Evolutionary conservation across 2,329 filamentous ascomycete species (phyloP), one percentile per base, ranked within the genome.

Genomic region (Cercospora sesami): DNA sequence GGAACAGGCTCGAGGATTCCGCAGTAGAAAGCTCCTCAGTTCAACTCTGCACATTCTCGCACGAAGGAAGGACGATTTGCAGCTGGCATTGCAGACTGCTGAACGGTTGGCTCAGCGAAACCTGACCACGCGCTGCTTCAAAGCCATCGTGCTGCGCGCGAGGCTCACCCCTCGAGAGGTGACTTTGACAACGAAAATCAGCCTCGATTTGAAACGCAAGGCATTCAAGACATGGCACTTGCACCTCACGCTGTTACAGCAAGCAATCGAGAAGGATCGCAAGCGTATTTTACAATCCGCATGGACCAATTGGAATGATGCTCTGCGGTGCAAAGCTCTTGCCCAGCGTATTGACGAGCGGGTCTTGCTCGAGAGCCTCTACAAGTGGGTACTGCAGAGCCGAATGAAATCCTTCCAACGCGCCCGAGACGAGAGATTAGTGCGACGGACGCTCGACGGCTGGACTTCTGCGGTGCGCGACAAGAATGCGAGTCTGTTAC

Each of bases 301-400:
- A 3, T 88, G 86, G 81, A 88, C 83, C 1, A 79, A 80, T 10
- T 90, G 88, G 89, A 90, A 89, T 70, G 86, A 90, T 72, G 80
- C 80, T 16, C 80, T 89, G 16, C 86, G 88, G 18, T 84, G 82
- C 69, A 81, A 84, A 71, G 83, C 83, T 16, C 77, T 90, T 1
- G 79, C 78, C 60, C 79, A 82, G 21, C 83, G 82, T 14, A 85
- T 89, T 59, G 82, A 89, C 69, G 83, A 86, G 69, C 83, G 87
- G 3, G 71, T 89, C 48, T 79, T 86, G 51, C 78, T 85, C 31
- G 83, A 89, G 73, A 78, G 81, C 6, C 79, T 90, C 69, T 89
- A 88, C 76, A 87, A 83, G 76, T 90, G 87, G 87, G 82, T 86
- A n/a, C 73, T 90, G 31, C 82, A 84, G 36, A 83, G 80, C 21